Base-by-base conservation (phyloP, 768 basidiomycete species). In the Lentinula sp. region DNA sequence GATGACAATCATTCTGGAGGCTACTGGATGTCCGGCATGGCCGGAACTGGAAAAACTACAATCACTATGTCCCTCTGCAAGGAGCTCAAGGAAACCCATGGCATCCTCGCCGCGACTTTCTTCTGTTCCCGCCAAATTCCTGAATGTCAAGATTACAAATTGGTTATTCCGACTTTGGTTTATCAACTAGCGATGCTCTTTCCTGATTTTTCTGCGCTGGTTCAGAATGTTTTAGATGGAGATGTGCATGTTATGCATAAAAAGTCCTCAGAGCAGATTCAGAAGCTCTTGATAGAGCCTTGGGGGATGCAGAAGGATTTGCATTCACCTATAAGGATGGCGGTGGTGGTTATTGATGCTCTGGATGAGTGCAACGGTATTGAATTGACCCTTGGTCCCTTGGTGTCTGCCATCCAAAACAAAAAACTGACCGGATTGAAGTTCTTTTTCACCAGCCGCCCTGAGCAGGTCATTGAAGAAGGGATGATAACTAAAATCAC, bases 71-170 rank as follows among this genome's bases (percentile, higher is more conserved):
- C 57, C 20, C 13, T 42, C 7, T 58, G 57, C 43, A 18, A 46
- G 32, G 18, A 4, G 3, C 18, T 58, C 5, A 8, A 58, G 12
- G 41, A 42, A 23, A 33, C 28, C 28, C 28, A 45, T 36, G 32
- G 32, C 1, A 7, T 42, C 15, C 41, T 62, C 2, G 61, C 45
- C n/a, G 61, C 46, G 1, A 35, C 46, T 3, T 62, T 62, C 23
- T 62, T 62, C 36, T 62, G 61, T 18, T 57, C 56, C n/a, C 56
- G 43, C 13, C 57, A 62, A 42, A 36, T 62, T 28, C 36, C 45
- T 10, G 57, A 43, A 9, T 49, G 53, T 23, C 16, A 57, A 28
- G 15, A 58, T 9, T 48, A 50, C 16, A 5, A 18, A 4, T 35
- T 18, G 1, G 52, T 62, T n/a, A 59, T 62, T 23, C 61, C 61